Base-by-base conservation (phyloP, 1,284 basidiomycete species). In the Rugosomyces carneus region DNA sequence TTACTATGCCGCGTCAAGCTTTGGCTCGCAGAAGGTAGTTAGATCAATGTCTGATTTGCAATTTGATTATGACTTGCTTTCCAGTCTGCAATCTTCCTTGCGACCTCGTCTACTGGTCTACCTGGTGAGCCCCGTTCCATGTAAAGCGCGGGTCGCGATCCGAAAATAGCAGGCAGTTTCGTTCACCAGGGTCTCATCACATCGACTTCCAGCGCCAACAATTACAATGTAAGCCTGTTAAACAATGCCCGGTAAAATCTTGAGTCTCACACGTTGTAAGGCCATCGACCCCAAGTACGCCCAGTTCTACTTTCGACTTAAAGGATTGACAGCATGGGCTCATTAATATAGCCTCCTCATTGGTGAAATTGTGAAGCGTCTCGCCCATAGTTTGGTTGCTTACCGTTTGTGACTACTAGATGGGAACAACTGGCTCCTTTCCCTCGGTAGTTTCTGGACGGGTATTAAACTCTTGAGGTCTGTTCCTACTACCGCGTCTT, bases 241-340 rank as follows among this genome's bases (percentile, higher is more conserved):
- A 31, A 31, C 39, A 47, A 43, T 39, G 36, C 36, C 36, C 34
- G 38, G 31, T n/a, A n/a, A 44, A 10, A 11, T 7, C 37, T 3
- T 5, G 18, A 24, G 7, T 29, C 5, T 21, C 29, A 11, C 37
- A 3, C 3, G 15, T 16, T 29, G 24, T 23, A 34, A 77, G 73
- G 75, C 77, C 2, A 78, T 79, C 50, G 76, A 79, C 58, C 76
- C 78, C 24, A 75, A 78, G 75, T 74, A 54, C 48, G 68, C 60
- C 1, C 10, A 40, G 26, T 23, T 44, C 7, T 9, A 18, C 4
- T 19, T 16, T 37, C 16, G 11, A 37, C 5, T 37, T 13, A 18
- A 19, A 21, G 19, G 16, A 21, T 23, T 21, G 10, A 37, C 18
- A 23, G 8, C 2, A 3, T 16, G 15, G 35, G 35, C 36, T 19